phyloP scores from a whole-genome alignment of 1,139 yeast species.

The Nadsonia commutata region DNA sequence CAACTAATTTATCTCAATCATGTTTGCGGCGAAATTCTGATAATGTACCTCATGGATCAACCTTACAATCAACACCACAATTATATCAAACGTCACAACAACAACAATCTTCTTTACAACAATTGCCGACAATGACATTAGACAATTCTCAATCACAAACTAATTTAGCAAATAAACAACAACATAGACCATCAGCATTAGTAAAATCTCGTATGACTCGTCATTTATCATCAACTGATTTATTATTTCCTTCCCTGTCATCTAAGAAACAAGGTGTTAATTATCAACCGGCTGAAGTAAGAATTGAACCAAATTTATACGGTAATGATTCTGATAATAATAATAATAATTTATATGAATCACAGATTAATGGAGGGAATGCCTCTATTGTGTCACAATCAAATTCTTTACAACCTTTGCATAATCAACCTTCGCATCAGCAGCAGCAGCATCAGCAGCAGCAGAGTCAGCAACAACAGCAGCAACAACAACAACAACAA shows the following conservation, averaged over 20 bases:
- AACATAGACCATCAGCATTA: background rate
- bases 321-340: background rate
- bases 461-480: constrained; percentile 3
- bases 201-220: background rate
- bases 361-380: background rate
- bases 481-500: constrained; percentile 7
- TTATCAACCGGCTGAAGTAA: background rate
- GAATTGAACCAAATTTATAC: background rate
- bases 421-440: constrained; percentile 5
- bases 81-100: background rate
- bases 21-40: background rate
- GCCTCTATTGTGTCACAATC: constrained; percentile 2
- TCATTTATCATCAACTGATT: background rate
- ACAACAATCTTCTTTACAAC: background rate
- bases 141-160: background rate
- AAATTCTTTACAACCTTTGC: constrained; percentile 4
- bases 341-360: background rate
- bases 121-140: too few species aligned
- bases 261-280: background rate
- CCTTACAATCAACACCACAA: background rate
- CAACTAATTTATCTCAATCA: background rate
- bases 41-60: background rate
- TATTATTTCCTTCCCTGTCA: background rate
- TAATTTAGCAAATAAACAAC: background rate
- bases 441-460: constrained; percentile 5